These are phyloP conservation scores for Aspergillus olivimuriae DNA, from an alignment of 495 filamentous ascomycete species.

Conservation along the genomic window DNA sequence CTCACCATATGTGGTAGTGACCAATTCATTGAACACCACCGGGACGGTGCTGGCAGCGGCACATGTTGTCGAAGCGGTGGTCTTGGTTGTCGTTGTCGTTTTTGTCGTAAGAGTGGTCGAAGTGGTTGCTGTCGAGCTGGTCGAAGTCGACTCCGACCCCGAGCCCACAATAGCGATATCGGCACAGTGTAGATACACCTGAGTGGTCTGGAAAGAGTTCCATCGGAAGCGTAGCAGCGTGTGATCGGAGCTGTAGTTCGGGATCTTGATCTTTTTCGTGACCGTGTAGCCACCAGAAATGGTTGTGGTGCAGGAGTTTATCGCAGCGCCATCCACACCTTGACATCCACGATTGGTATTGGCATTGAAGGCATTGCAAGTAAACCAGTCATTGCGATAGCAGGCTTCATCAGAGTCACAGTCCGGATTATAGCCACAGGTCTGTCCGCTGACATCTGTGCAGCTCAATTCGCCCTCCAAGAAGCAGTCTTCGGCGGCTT, in stretches of 20 bases:
- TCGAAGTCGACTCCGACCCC: too few relatives aligned
- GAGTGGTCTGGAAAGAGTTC: conserved; percentile 52
- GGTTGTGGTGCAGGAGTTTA: conserved; percentile 42
- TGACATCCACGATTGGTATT: conserved; percentile 34
- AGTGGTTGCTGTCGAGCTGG: too few relatives aligned
- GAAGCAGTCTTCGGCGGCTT: conserved; percentile 50
- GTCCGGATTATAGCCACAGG: conserved; percentile 46
- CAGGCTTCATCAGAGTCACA: conserved; percentile 40
- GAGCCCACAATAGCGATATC: conserved; percentile 51
- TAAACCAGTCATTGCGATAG: conserved; percentile 53
- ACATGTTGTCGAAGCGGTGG: conserved; percentile 30
- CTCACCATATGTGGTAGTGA: conserved; percentile 49
- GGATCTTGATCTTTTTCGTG: conserved; percentile 48
- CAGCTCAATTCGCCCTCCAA: conserved; percentile 41
- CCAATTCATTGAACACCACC: conserved; percentile 51
- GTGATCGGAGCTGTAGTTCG: conserved; percentile 39
- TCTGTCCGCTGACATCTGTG: conserved; percentile 46
- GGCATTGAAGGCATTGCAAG: conserved; percentile 39
- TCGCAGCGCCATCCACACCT: conserved; percentile 42
- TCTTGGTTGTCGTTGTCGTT: conserved; percentile 11
- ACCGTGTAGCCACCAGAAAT: conserved; percentile 51
- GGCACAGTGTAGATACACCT: conserved; percentile 52
- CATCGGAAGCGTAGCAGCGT: conserved; percentile 49
- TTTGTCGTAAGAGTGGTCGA: too few relatives aligned
- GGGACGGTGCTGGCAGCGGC: conserved; percentile 37